Base-by-base conservation (phyloP, 208 protist genomes). In the Trypanosoma platydactyli region DNA sequence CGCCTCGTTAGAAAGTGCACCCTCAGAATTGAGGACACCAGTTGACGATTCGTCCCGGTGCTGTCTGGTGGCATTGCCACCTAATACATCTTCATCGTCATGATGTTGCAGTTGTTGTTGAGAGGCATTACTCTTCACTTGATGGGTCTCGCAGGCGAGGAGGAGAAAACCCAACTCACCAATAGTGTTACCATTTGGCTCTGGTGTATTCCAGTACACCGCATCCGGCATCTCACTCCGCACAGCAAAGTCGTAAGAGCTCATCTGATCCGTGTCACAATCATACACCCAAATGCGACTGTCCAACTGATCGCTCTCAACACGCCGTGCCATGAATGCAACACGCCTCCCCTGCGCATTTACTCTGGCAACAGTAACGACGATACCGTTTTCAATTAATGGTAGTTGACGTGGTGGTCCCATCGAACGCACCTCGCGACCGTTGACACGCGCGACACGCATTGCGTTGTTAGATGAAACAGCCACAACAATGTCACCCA, bases 201-300 rank as follows among this genome's bases (percentile, higher is more conserved):
- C 87, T 18, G 89, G 89, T 25, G 87, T 92, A 64, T 97, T 95
- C 89, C 88, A 94, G 75, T 91, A 94, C 38, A 97, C 70, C 5
- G 84, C 73, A 16, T 89, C 79, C 0, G 88, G 91, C 33, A 91
- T 75, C 66, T 94, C 86, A 7, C 81, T 80, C 18, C 82, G 79
- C 5, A 46, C 41, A 15, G 83, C 63, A 67, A 96, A 96, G 71
- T 96, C 91, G 65, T 86, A 94, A 69, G 50, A 83, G 16, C 66
- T 79, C 45, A 89, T 81, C 53, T 87, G 82, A 68, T 96, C 91
- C 3, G 80, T 94, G 76, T 96, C 91, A n/a, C 77, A 77, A 78
- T 96, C 86, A 73, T 91, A 96, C 18, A 96, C 86, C 87, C 88
- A 96, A 44, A 96, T 79, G 38, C 86, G 88, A 55, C 82, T 88